Percentiles rank a stretch among this genome's conserved stretches.
Evolutionary conservation across 2,329 filamentous ascomycete genomes (phyloP).

Genomic region (Fusarium poae): DNA sequence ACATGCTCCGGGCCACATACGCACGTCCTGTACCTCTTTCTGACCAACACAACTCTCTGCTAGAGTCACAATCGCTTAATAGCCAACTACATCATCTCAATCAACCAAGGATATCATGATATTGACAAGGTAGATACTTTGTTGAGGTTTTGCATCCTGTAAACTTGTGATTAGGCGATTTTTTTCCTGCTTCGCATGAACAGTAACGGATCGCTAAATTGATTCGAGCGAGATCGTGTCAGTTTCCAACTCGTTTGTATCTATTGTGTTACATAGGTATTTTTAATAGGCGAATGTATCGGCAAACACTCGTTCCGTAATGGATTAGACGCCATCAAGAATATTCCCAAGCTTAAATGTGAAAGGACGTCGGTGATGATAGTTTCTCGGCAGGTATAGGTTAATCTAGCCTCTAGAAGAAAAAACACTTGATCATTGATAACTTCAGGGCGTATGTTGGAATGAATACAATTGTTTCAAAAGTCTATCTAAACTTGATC

Average conservation of each 20-base stretch:
- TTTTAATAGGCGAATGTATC: neutral
- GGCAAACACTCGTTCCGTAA: neutral
- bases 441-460: neutral
- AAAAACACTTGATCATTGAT: neutral
- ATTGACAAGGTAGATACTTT: constrained; percentile 1
- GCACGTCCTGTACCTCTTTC: constrained; percentile 11
- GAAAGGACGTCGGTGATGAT: neutral
- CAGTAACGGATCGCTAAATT: neutral
- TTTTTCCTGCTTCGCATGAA: neutral
- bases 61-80: constrained; percentile 16
- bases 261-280: too few species aligned
- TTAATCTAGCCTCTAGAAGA: neutral
- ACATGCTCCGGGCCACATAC: constrained; percentile 8
- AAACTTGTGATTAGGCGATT: neutral
- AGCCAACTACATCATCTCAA: constrained; percentile 5
- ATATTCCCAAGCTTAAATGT: neutral
- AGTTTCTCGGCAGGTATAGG: neutral
- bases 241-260: neutral
- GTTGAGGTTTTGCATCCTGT: neutral
- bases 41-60: neutral
- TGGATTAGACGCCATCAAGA: neutral
- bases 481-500: neutral
- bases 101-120: neutral
- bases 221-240: too few species aligned
- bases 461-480: neutral